Conservation (phyloP, 2,329 filamentous ascomycete species). For the Elsinoe arachidis region DNA sequence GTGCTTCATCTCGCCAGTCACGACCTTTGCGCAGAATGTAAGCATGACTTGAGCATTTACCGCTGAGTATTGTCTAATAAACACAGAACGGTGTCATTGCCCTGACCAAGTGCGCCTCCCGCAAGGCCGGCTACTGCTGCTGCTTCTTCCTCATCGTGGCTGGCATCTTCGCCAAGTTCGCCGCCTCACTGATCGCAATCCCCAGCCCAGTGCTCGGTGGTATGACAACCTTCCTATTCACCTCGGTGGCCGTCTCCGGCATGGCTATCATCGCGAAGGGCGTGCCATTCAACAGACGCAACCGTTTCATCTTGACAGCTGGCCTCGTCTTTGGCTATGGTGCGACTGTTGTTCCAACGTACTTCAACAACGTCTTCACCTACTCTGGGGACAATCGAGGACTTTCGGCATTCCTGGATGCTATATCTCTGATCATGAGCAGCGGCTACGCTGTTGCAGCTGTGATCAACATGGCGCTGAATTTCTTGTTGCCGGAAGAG, state of each 20-base stretch:
- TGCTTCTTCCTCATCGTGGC: slow-evolving; percentile 70
- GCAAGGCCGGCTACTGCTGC: slow-evolving; percentile 69
- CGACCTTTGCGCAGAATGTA: slow-evolving; percentile 67
- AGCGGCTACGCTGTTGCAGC: slow-evolving; percentile 67
- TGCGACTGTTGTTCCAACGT: slow-evolving; percentile 38
- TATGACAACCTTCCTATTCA: slow-evolving; percentile 68
- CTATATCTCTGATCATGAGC: slow-evolving; percentile 42
- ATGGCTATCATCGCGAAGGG: slow-evolving; percentile 61
- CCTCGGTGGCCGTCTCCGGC: slow-evolving; percentile 66
- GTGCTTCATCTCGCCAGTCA: slow-evolving; percentile 73
- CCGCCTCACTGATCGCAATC: slow-evolving; percentile 68
- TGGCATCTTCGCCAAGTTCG: slow-evolving; percentile 77
- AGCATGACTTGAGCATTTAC: background rate
- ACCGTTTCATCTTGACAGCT: slow-evolving; percentile 72
- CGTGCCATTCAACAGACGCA: slow-evolving; percentile 67
- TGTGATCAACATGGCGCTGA: slow-evolving; percentile 62
- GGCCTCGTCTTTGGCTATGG: slow-evolving; percentile 62
- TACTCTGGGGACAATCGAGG: slow-evolving; percentile 60
- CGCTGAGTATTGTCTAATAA: background rate
- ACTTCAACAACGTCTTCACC: slow-evolving; percentile 61
- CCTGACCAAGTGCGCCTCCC: slow-evolving; percentile 70
- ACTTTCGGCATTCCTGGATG: slow-evolving; percentile 65
- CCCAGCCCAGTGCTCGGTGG: slow-evolving; percentile 45
- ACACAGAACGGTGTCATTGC: slow-evolving; percentile 67
- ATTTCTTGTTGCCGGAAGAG: slow-evolving; percentile 65